phyloP scores from a whole-genome alignment of 495 filamentous ascomycete species.

The Talaromyces liani region DNA sequence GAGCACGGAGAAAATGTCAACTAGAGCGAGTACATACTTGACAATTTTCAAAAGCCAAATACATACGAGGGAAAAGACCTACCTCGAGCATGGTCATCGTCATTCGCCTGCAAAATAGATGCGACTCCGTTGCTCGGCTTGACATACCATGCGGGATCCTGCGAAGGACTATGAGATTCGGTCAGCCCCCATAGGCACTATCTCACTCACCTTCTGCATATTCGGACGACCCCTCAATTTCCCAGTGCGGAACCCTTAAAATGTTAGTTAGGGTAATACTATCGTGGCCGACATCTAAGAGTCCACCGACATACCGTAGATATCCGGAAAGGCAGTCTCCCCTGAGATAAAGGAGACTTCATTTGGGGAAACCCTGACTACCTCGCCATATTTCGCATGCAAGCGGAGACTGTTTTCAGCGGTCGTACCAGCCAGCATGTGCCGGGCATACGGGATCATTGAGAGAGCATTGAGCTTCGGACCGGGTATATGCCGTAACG shows the following conservation, averaged over 20 bases:
- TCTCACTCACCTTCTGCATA: background rate
- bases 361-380: slow-evolving; percentile 4
- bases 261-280: too few species aligned
- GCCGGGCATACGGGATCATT: slow-evolving; percentile 1
- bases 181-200: too few species aligned
- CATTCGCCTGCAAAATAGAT: too few species aligned
- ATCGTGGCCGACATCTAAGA: too few species aligned
- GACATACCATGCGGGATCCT: too few species aligned
- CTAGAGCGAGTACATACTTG: background rate
- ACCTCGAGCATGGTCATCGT: too few species aligned
- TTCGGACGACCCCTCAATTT: background rate
- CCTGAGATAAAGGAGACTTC: background rate
- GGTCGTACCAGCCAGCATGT: background rate
- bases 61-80: too few species aligned
- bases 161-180: too few species aligned
- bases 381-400: background rate
- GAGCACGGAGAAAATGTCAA: background rate
- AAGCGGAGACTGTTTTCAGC: slow-evolving; percentile 1
- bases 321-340: slow-evolving; percentile 4
- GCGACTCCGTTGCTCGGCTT: too few species aligned
- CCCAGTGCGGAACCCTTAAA: background rate
- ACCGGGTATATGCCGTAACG: background rate
- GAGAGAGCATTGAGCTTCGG: background rate
- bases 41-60: background rate
- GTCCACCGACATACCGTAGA: slow-evolving; percentile 1